phyloP scores from a whole-genome alignment of 2,329 filamentous ascomycete species.

The Arthrobotrys megalospora region DNA sequence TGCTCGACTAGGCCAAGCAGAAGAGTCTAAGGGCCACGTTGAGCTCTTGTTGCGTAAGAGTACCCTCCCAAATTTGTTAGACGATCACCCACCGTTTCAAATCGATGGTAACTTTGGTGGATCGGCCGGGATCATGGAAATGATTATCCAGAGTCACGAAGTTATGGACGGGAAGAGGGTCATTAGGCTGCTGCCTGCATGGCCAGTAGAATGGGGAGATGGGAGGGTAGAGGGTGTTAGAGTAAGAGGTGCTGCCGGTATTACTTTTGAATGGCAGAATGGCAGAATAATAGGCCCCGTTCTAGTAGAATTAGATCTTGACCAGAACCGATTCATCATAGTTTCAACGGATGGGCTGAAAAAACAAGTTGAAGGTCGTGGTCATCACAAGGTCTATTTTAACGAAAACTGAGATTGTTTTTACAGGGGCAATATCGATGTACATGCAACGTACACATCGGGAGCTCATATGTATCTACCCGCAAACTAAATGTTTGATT shows the following conservation, averaged over 20 bases:
- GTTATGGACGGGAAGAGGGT: slow-evolving; percentile 27
- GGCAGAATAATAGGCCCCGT: slow-evolving; percentile 55
- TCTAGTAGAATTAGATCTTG: slow-evolving; percentile 10
- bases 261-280: slow-evolving; percentile 67
- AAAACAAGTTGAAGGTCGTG: slow-evolving; percentile 29
- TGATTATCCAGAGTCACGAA: slow-evolving; percentile 68
- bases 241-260: slow-evolving; percentile 66
- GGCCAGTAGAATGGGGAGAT: slow-evolving; percentile 66
- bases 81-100: slow-evolving; percentile 70
- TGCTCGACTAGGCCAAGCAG: slow-evolving; percentile 69
- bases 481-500: no score
- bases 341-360: slow-evolving; percentile 38
- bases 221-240: slow-evolving; percentile 66
- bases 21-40: slow-evolving; percentile 67
- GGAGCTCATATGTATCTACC: no score
- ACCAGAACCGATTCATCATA: slow-evolving; percentile 21
- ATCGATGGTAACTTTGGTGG: slow-evolving; percentile 72
- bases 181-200: slow-evolving; percentile 68
- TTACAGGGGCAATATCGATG: no score
- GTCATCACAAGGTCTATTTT: slow-evolving; percentile 10
- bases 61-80: slow-evolving; percentile 69
- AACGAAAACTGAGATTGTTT: no score
- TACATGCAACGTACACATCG: no score
- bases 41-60: slow-evolving; percentile 68
- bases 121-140: slow-evolving; percentile 70